Evolutionary conservation across 495 filamentous ascomycete genomes (phyloP).

Genomic region (Physcia stellaris): DNA sequence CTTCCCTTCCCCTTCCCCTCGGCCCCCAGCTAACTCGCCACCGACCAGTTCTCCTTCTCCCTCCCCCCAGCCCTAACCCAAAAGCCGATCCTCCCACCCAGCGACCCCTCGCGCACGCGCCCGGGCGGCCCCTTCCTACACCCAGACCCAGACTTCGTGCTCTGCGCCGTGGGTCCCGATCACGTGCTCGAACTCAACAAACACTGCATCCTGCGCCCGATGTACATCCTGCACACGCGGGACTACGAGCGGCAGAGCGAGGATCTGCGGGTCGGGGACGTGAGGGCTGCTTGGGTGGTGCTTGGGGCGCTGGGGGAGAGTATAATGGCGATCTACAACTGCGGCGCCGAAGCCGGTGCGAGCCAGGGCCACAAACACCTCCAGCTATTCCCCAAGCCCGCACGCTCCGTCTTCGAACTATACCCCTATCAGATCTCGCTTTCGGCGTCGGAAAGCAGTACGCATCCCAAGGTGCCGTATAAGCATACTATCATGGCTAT

Average conservation of each 20-base stretch:
- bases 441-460: conserved; percentile 1
- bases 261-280: conserved; percentile 17
- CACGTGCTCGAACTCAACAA: conserved; percentile 14
- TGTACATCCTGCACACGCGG: conserved; percentile 12
- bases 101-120: conserved; percentile 9
- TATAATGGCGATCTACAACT: conserved; percentile 18
- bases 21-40: too few species aligned
- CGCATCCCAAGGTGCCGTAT: conserved; percentile 11
- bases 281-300: conserved; percentile 17
- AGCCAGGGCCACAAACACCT: conserved; percentile 19
- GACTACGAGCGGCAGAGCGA: conserved; percentile 16
- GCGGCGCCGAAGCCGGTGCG: conserved; percentile 16
- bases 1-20: too few species aligned
- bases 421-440: conserved; percentile 4
- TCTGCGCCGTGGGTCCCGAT: conserved; percentile 8
- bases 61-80: conserved; percentile 7
- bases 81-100: conserved; percentile 10
- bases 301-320: conserved; percentile 7
- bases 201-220: conserved; percentile 12
- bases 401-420: conserved; percentile 4
- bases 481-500: conserved; percentile 11
- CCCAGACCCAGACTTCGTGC: conserved; percentile 9
- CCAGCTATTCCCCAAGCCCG: conserved; percentile 14
- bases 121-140: conserved; percentile 11
- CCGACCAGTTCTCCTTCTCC: conserved; percentile 5